Evolutionary conservation across 257 asterid genomes (phyloP), one percentile per base, ranked within the genome.

Genomic region (Echium plantagineum): DNA sequence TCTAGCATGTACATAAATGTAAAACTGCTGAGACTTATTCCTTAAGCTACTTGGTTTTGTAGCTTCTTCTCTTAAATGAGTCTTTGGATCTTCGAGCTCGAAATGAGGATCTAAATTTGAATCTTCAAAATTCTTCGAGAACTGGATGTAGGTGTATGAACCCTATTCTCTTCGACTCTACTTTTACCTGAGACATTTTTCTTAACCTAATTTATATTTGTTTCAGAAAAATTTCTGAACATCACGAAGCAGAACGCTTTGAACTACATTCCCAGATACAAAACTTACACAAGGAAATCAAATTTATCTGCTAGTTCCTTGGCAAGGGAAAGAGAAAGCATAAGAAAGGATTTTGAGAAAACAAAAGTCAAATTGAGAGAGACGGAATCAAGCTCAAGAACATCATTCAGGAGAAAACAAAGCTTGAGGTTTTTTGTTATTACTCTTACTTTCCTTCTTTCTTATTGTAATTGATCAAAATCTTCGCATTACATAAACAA

Each of bases 301-400:
- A 74, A 82, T 60, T 75, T 85, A 69, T 84, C 98, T 53, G 77
- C 94, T 48, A 69, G 73, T 66, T 81, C 96, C 75, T 69, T 86
- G 77, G 89, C 85, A 48, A 88, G 80, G 78, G 98, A 89, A 71
- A 93, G 86, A 78, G 98, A 88, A 78, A 72, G 64, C 64, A 75
- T 82, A 57, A 76, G 97, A 75, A 93, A 88, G 73, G 98, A 93
- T 63, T 74, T 93, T 70, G 97, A 88, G 79, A 88, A 84, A 80
- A 84, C 96, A 60, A 93, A 84, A 80, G 58, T 62, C 59, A 93
- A 81, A 82, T 69, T 86, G 69, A 86, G 78, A 82, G 98, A 91
- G 61, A 81, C 79, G 21, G 98, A 88, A 66, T 82, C 71, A 75
- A 91, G 85, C 86, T 85, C 68, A 86, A 80, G 83, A 91, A 79